Base-by-base conservation (phyloP, 345 rosid genomes). In the Salix koriyanagi region DNA sequence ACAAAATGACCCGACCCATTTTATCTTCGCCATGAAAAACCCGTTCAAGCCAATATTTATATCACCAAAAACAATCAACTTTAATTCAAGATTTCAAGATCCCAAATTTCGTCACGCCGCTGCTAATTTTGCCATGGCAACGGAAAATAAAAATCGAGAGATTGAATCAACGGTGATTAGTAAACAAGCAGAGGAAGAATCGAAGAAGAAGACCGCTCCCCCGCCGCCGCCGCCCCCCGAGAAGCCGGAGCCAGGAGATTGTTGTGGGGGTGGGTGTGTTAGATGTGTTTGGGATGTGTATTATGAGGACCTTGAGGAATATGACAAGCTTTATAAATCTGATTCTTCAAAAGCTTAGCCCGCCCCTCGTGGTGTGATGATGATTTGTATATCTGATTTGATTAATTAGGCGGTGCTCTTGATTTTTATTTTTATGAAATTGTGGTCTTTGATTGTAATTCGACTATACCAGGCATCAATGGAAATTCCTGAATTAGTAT, bases 271-370 rank as follows among this genome's bases (percentile, higher is more conserved):
- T 86, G 99, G 98, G 3, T 95, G 99, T 86, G 92, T 90, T 4
- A 78, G 93, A 69, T 95, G 98, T 88, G 98, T 95, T 15, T 91
- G 99, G 99, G 98, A 95, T 83, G 88, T 95, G 54, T 91, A 95
- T 79, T 92, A 90, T 71, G 97, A 95, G 4, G 91, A 96, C 75
- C 91, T 92, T 41, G 98, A 95, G 79, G 94, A 79, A 14, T 95
- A 91, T 72, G 71, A 95, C 60, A 86, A 87, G 80, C 88, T 87
- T 34, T 79, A 66, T 67, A 56, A 74, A n/a, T 41, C 81, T 10
- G 77, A 76, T 70, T 65, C 86, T 23, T 67, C 79, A 69, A 78
- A 77, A 25, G 71, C 58, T 7, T 23, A 39, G 34, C 21, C 56
- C 7, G 65, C 37, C 44, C 44, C 44, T 41, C 44, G 3, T 41